Conservation (phyloP, 345 rosid species). For the Limnanthes douglasii region DNA sequence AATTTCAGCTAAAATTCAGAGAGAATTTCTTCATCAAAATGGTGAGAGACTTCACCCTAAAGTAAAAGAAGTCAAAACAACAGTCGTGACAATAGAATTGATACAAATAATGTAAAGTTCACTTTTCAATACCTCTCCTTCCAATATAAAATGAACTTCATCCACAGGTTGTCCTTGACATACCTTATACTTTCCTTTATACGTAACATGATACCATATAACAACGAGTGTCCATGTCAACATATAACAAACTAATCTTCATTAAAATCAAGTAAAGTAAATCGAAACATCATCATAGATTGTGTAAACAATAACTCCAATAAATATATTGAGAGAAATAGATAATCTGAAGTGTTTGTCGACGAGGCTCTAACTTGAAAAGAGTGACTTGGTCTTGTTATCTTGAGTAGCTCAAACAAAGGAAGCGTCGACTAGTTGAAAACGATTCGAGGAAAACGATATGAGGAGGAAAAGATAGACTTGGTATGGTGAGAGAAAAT, state of each 20-base stretch:
- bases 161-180: slow-evolving; percentile 62
- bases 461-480: too few relatives aligned
- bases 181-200: slow-evolving; percentile 50
- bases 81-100: neutral
- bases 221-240: too few relatives aligned
- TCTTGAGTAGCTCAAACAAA: too few relatives aligned
- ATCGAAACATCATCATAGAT: slow-evolving; percentile 23
- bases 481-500: too few relatives aligned
- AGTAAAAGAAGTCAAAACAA: neutral
- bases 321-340: slow-evolving; percentile 32
- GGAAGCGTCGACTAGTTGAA: too few relatives aligned
- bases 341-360: too few relatives aligned
- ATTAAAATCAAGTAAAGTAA: too few relatives aligned
- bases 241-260: too few relatives aligned
- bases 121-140: slow-evolving; percentile 55
- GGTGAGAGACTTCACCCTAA: slow-evolving; percentile 71
- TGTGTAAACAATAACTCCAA: slow-evolving; percentile 18
- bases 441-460: too few relatives aligned
- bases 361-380: too few relatives aligned
- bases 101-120: too few relatives aligned
- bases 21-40: slow-evolving; percentile 44
- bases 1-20: slow-evolving; percentile 58
- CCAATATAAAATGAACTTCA: slow-evolving; percentile 74
- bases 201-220: slow-evolving; percentile 28
- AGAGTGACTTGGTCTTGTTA: too few relatives aligned